Evolutionary conservation across 371 early-diverging fungal species (phyloP), one percentile per base, ranked within the genome.

Genomic region (Mortierella sp.): DNA sequence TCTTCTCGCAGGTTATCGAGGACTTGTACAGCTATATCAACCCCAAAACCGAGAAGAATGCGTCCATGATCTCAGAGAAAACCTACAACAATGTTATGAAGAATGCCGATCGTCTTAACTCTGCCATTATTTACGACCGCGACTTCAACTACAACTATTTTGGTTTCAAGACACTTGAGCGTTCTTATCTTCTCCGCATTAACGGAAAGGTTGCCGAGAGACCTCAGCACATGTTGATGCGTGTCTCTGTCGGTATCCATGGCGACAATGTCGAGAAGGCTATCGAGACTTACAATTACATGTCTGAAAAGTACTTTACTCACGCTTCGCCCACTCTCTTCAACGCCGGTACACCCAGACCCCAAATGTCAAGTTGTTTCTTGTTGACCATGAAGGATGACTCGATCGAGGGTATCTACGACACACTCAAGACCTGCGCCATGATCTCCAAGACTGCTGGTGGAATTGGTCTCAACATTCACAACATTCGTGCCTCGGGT

Each of bases 181-280:
- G 97, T 32, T 95, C 96, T 32, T 99, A 99, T 83, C 88, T 99
- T 51, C 86, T 99, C 66, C 90, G 93, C 70, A 92, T 98, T 80
- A 89, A 95, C 66, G 92, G 93, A 45, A 87, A 89, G 72, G 85
- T 92, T 42, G 96, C 96, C 2, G 99, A 99, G 84, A 91, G 99
- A 29, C 99, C 99, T 32, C 99, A 99, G 85, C 99, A 99, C 85
- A 90, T 99, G 94, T 87, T 99, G 70, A 99, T 99, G 99, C 94
- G 99, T 76, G 99, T 99, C 6, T 90, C 99, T 32, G 89, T 99
- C 67, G 99, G 99, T 40, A 98, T 99, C 76, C 99, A 99, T 76
- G 96, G 94, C 57, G 87, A 89, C n/a, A 95, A 99, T 83, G 88
- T 99, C 58, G 95, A 95, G 9, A 88, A 92, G 53, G 99, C 94